Percentiles rank a stretch among this genome's conserved stretches.
Evolutionary conservation across 768 basidiomycete genomes (phyloP).

Genomic region (Epithele typhae): DNA sequence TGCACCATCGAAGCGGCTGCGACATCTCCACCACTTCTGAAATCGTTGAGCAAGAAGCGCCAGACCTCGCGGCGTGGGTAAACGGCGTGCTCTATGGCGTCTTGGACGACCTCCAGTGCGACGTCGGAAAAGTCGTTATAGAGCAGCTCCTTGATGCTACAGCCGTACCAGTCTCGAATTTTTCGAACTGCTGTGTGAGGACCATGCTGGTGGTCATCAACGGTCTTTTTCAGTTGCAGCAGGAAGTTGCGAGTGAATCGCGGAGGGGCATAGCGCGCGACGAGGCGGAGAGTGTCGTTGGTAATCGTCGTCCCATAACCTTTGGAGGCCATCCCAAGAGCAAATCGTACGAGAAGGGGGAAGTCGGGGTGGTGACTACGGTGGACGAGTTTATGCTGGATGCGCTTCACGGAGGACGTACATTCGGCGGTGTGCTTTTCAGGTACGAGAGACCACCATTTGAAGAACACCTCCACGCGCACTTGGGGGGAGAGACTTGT

Average conservation of each 20-base stretch:
- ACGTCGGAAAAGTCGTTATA: no score
- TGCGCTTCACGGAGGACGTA: slow-evolving; percentile 19
- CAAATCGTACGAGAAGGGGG: slow-evolving; percentile 38
- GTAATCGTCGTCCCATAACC: slow-evolving; percentile 31
- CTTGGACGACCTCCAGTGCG: no score
- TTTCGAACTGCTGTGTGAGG: no score
- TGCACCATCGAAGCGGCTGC: no score
- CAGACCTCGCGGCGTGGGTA: no score
- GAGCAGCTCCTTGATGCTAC: no score
- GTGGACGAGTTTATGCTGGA: slow-evolving; percentile 32
- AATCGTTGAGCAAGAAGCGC: no score
- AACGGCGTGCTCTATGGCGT: no score
- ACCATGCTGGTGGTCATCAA: no score
- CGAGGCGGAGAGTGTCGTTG: slow-evolving; percentile 26
- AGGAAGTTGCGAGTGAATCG: slow-evolving; percentile 37
- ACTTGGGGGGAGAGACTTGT: slow-evolving; percentile 9
- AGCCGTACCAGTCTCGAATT: no score
- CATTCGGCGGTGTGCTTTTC: neutral
- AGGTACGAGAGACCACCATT: slow-evolving; percentile 45
- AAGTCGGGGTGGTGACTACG: slow-evolving; percentile 28
- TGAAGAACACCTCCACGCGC: slow-evolving; percentile 22
- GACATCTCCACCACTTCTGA: no score
- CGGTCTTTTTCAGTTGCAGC: no score
- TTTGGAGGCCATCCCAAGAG: slow-evolving; percentile 40
- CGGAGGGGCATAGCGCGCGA: slow-evolving; percentile 41